Base-by-base conservation (phyloP, 164 flowering plant species). In the Piper longum region DNA sequence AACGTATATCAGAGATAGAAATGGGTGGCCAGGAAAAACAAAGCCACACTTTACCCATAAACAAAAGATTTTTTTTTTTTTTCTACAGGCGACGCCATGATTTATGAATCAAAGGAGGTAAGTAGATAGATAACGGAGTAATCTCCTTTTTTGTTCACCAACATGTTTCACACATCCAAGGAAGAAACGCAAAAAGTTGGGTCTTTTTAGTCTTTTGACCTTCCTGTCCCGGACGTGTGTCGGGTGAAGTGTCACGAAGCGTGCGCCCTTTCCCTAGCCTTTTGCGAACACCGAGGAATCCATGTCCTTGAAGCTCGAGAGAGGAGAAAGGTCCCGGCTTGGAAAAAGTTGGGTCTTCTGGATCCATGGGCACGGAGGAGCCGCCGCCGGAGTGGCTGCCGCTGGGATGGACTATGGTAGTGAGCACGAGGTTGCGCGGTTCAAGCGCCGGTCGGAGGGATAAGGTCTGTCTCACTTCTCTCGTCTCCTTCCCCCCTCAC, bases 21-120 rank as follows among this genome's bases (percentile, higher is more conserved):
- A 62, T 36, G 64, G 64, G 64, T 62, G 64, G 64, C 48, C 64
- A 62, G 64, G 56, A 62, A 62, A 62, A 62, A 48, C 41, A 14
- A 48, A 19, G 3, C 40, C 3, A n/a, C 36, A 62, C 9, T 19
- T 44, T 43, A 41, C 62, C n/a, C 9, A 43, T n/a, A 4, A 42
- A 60, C 16, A 56, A 56, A 56, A 56, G 58, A 6, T 5, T 7
- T 56, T 56, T 56, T 13, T 56, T 56, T 13, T 5, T 5, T 5
- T 5, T 1, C 48, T 9, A 5, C 48, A 1, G 11, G 2, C 7
- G 48, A 44, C 48, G 11, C 48, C 8, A 5, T 11, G 48, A 45
- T 48, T 9, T 48, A 14, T 26, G 9, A 9, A 3, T 8, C 11
- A 48, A 48, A 3, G 52, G 36, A 26, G 36, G 36, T 26, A 26